A percentile compares a stretch with the other conserved stretches of the same genome.
Evolutionary conservation across 768 basidiomycete genomes (phyloP).

Genomic region (Lentinula guzmanii): DNA sequence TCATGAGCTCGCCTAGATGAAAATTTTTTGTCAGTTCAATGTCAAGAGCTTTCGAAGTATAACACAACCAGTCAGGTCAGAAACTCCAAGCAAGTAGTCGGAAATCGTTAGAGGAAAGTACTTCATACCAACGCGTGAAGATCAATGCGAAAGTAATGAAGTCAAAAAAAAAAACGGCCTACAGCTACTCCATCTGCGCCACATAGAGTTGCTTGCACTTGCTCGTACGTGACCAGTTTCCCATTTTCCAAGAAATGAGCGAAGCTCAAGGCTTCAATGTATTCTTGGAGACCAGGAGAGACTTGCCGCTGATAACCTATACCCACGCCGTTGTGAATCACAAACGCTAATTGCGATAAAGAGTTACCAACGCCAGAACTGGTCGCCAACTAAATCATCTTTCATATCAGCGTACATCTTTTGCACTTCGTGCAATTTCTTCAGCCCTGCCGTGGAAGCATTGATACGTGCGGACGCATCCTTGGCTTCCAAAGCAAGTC

Average conservation of each 20-base stretch:
- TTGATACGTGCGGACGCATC: conserved; percentile 22
- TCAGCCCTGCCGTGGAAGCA: conserved; percentile 46
- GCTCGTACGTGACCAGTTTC: conserved; percentile 57
- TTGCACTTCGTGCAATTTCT: conserved; percentile 65
- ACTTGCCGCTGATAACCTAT: conserved; percentile 54
- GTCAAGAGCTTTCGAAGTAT: neutral
- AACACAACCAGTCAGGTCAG: conserved; percentile 75
- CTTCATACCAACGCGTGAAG: conserved; percentile 30
- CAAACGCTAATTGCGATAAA: neutral
- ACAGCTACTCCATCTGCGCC: conserved; percentile 62
- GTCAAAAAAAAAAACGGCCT: conserved; percentile 23
- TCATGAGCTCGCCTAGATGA: conserved; percentile 64
- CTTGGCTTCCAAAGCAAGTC: conserved; percentile 35
- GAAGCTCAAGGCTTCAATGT: conserved; percentile 90
- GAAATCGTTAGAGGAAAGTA: conserved; percentile 69
- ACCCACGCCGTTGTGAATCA: neutral
- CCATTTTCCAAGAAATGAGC: conserved; percentile 75
- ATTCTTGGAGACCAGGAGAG: conserved; percentile 87
- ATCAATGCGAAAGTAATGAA: neutral
- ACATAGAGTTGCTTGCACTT: conserved; percentile 61
- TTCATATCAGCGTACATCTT: conserved; percentile 55
- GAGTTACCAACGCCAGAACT: conserved; percentile 53
- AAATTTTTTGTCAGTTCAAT: neutral
- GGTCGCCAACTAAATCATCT: conserved; percentile 57
- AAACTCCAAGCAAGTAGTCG: conserved; percentile 89